Base-by-base conservation (phyloP, 768 basidiomycete species). In the Pholiota molesta region DNA sequence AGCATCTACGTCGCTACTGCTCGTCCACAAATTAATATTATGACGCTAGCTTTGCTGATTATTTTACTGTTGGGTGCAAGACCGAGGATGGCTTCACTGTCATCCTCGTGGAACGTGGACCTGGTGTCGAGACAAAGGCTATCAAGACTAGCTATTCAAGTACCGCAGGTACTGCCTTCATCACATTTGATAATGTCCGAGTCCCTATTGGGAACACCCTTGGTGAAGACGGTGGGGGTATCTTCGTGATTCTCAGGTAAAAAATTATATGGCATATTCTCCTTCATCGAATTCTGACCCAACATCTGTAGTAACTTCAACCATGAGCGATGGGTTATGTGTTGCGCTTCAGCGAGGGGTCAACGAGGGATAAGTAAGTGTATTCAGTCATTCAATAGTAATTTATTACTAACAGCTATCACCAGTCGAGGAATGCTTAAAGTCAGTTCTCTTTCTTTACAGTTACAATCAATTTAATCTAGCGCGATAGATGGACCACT, bases 291-390 rank as follows among this genome's bases (percentile, higher is more conserved):
- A 21, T 52, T n/a, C 23, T 35, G 0, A n/a, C 21, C 3, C 26
- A 4, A 14, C 8, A 26, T 26, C 3, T 4, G 29, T 71, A 79
- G 91, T 61, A 98, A 97, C 77, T 97, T 97, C 78, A 97, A 97
- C 72, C 94, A 96, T 73, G 95, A 95, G 72, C 89, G 91, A 66
- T 96, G 92, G 94, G 91, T 92, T 28, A 95, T 95, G 90, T 88
- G 85, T 69, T 90, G 90, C 63, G 74, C 81, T 23, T 86, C 85
- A 33, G 89, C 89, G n/a, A 81, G 91, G 60, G 77, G 79, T 60
- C 77, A 78, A 57, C 71, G 78, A 56, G 64, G 65, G 52, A 65
- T 72, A 47, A 64, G 73, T 76, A 45, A 64, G 75, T 66, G 11
- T 35, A 0, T 35, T 39, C 4, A 54, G 13, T 10, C 23, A 37